Evolutionary conservation across 2,329 filamentous ascomycete species (phyloP).

Genomic region (Pestalotiopsis sp.): DNA sequence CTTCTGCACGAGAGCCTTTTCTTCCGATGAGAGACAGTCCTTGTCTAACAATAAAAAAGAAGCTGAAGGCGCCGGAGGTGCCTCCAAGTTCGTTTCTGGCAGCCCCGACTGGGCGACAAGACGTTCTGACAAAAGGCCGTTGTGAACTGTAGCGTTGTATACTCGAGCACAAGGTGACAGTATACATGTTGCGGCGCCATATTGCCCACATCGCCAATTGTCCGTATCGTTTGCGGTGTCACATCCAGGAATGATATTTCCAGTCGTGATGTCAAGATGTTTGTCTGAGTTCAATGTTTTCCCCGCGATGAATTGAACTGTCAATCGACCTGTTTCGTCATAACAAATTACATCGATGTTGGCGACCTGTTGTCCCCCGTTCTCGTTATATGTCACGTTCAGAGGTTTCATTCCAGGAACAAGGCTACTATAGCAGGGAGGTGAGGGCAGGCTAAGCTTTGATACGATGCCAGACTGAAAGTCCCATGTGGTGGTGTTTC

Average conservation of each 20-base stretch:
- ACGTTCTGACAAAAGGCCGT: neutral
- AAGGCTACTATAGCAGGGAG: too few species aligned
- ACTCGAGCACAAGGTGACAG: neutral
- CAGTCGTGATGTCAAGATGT: neutral
- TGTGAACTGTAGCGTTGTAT: constrained; percentile 8
- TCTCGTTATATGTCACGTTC: too few species aligned
- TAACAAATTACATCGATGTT: neutral
- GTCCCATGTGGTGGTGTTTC: too few species aligned
- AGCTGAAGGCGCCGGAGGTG: neutral
- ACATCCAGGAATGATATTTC: neutral
- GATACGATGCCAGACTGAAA: too few species aligned
- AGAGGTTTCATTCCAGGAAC: too few species aligned
- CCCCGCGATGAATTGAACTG: neutral
- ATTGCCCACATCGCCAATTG: constrained; percentile 4
- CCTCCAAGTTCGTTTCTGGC: neutral
- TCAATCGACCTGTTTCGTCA: neutral
- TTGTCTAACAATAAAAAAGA: neutral
- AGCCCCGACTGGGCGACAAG: neutral
- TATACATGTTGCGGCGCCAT: constrained; percentile 6
- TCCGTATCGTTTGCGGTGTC: neutral
- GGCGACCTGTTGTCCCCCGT: too few species aligned
- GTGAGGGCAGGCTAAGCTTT: too few species aligned
- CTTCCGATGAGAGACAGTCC: neutral
- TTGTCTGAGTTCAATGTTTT: neutral
- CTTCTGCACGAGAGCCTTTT: neutral